Percentiles rank a stretch among this genome's conserved stretches.
Conservation (phyloP, 2,329 filamentous ascomycete genomes). For the Colletotrichum sp. region DNA sequence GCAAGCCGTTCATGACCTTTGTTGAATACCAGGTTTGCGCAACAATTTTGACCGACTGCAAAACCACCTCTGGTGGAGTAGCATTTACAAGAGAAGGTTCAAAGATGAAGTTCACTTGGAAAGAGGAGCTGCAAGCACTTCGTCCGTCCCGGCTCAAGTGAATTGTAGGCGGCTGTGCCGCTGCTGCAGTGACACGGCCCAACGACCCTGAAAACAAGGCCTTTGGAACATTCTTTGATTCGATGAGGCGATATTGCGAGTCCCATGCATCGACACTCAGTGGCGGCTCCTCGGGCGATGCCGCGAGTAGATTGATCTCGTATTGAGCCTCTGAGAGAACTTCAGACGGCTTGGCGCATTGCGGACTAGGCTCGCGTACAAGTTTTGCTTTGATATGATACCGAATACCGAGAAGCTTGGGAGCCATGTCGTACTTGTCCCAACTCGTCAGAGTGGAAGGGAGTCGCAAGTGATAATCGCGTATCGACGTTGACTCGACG, state of each 20-base stretch:
- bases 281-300: conserved; percentile 53
- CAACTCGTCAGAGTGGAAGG: conserved; percentile 58
- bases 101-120: conserved; percentile 51
- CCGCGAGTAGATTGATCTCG: conserved; percentile 57
- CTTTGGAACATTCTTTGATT: conserved; percentile 57
- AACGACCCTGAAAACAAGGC: conserved; percentile 55
- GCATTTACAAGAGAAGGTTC: conserved; percentile 45
- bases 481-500: conserved; percentile 47
- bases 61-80: conserved; percentile 51
- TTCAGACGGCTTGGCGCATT: conserved; percentile 15
- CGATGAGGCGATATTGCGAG: conserved; percentile 52
- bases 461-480: conserved; percentile 55
- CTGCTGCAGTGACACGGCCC: conserved; percentile 51
- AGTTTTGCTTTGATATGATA: conserved; percentile 56
- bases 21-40: conserved; percentile 58
- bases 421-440: conserved; percentile 59
- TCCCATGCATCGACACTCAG: conserved; percentile 53
- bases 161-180: conserved; percentile 51
- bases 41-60: conserved; percentile 53
- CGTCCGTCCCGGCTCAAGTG: conserved; percentile 55
- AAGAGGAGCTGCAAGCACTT: conserved; percentile 43
- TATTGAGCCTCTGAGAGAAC: conserved; percentile 46
- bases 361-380: conserved; percentile 31
- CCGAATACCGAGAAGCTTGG: conserved; percentile 57
- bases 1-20: conserved; percentile 47